Evolutionary conservation across 2,329 filamentous ascomycete genomes (phyloP), one percentile per base, ranked within the genome.

Genomic region (Penicillium sp.): DNA sequence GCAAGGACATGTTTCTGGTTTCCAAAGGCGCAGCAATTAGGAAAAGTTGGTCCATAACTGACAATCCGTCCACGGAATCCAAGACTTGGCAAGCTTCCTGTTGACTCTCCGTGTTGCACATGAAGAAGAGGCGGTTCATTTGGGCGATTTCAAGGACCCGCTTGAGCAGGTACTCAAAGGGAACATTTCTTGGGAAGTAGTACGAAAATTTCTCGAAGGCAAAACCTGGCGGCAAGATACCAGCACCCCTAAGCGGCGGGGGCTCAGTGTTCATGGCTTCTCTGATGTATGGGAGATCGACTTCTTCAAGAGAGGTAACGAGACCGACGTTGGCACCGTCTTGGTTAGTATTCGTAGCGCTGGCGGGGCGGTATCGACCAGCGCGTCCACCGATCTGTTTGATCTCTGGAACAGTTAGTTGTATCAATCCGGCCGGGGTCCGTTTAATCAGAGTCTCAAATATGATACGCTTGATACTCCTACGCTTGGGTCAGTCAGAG

Each of bases 341-440:
- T 4, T 61, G 57, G 60, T 49, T 45, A 44, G 49, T 41, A 31
- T 47, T 46, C 25, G 54, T 66, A 47, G 37, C 58, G 29, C 61
- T 57, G 31, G 90, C 90, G 26, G 88, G 87, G 54, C 87, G 86
- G 73, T 87, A 99, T 44, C 94, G 87, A 26, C 94, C 94, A 12
- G 94, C 94, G 62, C 94, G 86, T 18, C 94, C 94, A 48, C 87
- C 94, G 67, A 99, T 99, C 70, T 99, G 94, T 73, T 96, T 97
- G 66, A 97, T 81, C 62, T 97, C 90, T 0, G 92, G 88, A 3
- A 89, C 80, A 0, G 81, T 77, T 23, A 99, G 79, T 4, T 79
- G 75, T 15, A 84, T 78, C 27, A 82, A 79, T 5, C 77, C 74
- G 1, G 63, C 68, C 1, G 88, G 88, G 58, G 92, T 83, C 61